Evolutionary conservation across 2,329 filamentous ascomycete genomes (phyloP).

Genomic region (Pestalotiopsis sp.): DNA sequence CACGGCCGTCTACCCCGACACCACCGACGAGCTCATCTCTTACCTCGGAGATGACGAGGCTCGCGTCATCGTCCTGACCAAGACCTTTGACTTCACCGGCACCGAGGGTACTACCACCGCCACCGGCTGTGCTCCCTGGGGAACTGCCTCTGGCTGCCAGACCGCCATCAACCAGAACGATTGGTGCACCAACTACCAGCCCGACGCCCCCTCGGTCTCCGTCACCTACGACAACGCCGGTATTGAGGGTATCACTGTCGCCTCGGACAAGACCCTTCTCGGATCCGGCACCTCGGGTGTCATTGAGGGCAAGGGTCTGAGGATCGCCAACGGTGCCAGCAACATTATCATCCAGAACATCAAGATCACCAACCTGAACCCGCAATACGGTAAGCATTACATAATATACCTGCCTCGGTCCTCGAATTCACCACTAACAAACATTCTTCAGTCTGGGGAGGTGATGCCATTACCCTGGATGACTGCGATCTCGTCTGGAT

Average conservation of each 20-base stretch:
- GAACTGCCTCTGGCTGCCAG: slow-evolving; percentile 56
- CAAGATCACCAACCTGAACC: slow-evolving; percentile 57
- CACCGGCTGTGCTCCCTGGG: slow-evolving; percentile 62
- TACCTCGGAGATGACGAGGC: slow-evolving; percentile 58
- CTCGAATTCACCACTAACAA: not conserved
- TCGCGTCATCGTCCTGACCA: slow-evolving; percentile 61
- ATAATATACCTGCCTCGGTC: not conserved
- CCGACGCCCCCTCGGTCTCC: slow-evolving; percentile 48
- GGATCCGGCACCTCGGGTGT: slow-evolving; percentile 54
- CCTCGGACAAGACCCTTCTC: slow-evolving; percentile 60
- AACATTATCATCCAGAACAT: slow-evolving; percentile 54
- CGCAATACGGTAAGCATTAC: slow-evolving; percentile 39
- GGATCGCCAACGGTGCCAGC: slow-evolving; percentile 43
- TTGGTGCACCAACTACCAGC: slow-evolving; percentile 63
- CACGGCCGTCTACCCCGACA: slow-evolving; percentile 53
- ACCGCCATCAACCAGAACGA: slow-evolving; percentile 61
- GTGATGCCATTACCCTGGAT: slow-evolving; percentile 53
- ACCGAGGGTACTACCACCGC: slow-evolving; percentile 55
- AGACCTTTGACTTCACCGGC: slow-evolving; percentile 57
- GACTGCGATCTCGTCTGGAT: slow-evolving; percentile 21
- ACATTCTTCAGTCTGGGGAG: slow-evolving; percentile 51
- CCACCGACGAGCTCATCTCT: slow-evolving; percentile 56
- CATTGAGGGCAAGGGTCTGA: slow-evolving; percentile 40
- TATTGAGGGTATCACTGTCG: slow-evolving; percentile 50
- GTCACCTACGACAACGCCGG: slow-evolving; percentile 55